A percentile compares a stretch with the other conserved stretches of the same genome.
Conservation (phyloP, 1,284 basidiomycete genomes). For the Leccinum huronense region DNA sequence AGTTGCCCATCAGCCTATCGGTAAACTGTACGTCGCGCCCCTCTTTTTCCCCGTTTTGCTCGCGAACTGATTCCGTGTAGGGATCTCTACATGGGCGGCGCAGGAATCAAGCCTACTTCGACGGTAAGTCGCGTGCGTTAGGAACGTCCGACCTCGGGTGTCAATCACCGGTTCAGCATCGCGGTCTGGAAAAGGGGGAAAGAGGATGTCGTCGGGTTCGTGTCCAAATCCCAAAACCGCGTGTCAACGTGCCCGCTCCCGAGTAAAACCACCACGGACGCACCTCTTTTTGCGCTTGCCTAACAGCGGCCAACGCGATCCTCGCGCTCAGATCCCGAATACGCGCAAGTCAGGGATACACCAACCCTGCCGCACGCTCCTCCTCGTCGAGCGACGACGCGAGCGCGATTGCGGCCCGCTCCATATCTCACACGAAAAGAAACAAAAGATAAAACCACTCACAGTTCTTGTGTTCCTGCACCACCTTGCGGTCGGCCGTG, state of each 20-base stretch:
- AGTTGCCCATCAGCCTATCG: slow-evolving; percentile 74
- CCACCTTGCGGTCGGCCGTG: slow-evolving; percentile 59
- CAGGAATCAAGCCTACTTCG: slow-evolving; percentile 55
- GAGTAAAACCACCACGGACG: slow-evolving; percentile 19
- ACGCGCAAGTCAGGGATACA: slow-evolving; percentile 63
- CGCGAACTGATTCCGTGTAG: slow-evolving; percentile 27
- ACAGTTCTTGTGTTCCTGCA: slow-evolving; percentile 77
- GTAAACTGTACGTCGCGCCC: slow-evolving; percentile 60
- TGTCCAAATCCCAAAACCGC: slow-evolving; percentile 40
- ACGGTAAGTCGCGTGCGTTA: slow-evolving; percentile 36
- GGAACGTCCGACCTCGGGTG: slow-evolving; percentile 38
- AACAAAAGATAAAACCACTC: slow-evolving; percentile 10
- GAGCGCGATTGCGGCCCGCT: slow-evolving; percentile 59
- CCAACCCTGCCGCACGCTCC: slow-evolving; percentile 53
- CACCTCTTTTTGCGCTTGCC: slow-evolving; percentile 63
- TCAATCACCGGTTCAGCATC: slow-evolving; percentile 84
- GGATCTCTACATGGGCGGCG: slow-evolving; percentile 75
- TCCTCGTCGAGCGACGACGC: slow-evolving; percentile 60
- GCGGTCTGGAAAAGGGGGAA: slow-evolving; percentile 56
- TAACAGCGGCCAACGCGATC: slow-evolving; percentile 62
- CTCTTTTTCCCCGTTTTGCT: not conserved
- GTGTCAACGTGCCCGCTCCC: not conserved
- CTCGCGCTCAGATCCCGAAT: slow-evolving; percentile 68
- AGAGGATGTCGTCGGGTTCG: slow-evolving; percentile 41
- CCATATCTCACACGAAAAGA: slow-evolving; percentile 16